These are phyloP conservation scores for Syzygium oleosum DNA, from an alignment of 345 rosid species.

Conservation along the genomic window DNA sequence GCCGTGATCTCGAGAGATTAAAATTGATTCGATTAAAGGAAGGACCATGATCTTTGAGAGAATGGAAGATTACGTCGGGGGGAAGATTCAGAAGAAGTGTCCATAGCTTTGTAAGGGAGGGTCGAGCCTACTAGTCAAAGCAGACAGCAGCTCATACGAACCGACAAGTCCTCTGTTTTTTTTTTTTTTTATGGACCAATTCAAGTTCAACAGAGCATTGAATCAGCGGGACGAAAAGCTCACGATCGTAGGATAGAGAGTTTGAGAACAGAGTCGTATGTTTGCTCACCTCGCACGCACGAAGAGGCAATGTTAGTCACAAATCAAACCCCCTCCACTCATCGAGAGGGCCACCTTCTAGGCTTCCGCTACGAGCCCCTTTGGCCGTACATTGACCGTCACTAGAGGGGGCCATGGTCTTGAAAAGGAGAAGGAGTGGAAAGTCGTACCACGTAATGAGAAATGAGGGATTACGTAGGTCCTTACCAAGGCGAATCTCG, in stretches of 20 bases:
- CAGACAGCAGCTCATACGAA: not conserved
- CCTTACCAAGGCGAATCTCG: not conserved
- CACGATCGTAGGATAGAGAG: not conserved
- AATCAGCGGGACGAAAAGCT: not conserved
- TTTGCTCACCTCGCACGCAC: not conserved
- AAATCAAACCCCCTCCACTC: not conserved
- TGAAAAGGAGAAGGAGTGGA: not conserved
- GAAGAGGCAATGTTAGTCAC: not conserved
- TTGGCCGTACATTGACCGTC: not conserved
- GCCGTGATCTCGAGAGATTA: not conserved
- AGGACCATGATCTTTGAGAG: not conserved
- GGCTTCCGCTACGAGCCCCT: not conserved
- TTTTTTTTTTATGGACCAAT: not conserved
- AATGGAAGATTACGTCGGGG: not conserved
- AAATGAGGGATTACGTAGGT: not conserved
- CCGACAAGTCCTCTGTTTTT: not conserved
- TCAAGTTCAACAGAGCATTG: not conserved
- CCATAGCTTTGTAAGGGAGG: not conserved
- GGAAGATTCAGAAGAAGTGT: not conserved
- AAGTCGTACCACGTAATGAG: not conserved
- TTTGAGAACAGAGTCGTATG: not conserved
- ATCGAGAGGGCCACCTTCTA: not conserved
- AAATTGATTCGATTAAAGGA: not conserved
- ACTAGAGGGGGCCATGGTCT: not conserved
- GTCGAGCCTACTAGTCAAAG: not conserved